phyloP scores from a whole-genome alignment of 192 early-diverging fungal species.

The Backusella circina region DNA sequence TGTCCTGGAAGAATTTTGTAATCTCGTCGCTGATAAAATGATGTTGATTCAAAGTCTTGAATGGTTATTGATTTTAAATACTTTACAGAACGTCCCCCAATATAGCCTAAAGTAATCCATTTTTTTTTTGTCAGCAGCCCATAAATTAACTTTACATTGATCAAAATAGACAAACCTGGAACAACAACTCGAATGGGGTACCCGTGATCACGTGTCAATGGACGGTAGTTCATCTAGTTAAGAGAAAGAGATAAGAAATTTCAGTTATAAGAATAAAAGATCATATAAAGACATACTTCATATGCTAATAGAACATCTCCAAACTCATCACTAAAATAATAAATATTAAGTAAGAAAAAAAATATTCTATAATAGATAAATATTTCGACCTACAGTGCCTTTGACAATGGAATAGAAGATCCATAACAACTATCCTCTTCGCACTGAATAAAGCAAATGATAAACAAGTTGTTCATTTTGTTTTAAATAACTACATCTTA shows the following conservation, averaged over 20 bases:
- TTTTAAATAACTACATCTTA: constrained; percentile 4
- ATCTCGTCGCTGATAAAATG: constrained; percentile 75
- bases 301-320: constrained; percentile 73
- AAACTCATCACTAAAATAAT: constrained; percentile 39
- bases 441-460: constrained; percentile 13
- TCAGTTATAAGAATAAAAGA: constrained; percentile 27
- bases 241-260: background rate
- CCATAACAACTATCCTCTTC: constrained; percentile 70
- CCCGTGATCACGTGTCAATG: constrained; percentile 80
- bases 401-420: constrained; percentile 61
- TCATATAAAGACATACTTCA: constrained; percentile 53
- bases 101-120: constrained; percentile 45
- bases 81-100: constrained; percentile 91
- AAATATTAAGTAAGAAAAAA: background rate
- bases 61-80: constrained; percentile 74
- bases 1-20: constrained; percentile 82
- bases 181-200: constrained; percentile 84
- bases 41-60: constrained; percentile 59
- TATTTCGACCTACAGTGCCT: constrained; percentile 52
- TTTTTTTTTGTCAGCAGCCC: background rate
- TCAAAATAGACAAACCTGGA: constrained; percentile 43
- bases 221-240: constrained; percentile 69
- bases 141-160: constrained; percentile 2
- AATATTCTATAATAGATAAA: background rate
- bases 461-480: background rate